These are phyloP conservation scores for Monilinia fructicola DNA, from an alignment of 2,329 filamentous ascomycete species.

Conservation along the genomic window DNA sequence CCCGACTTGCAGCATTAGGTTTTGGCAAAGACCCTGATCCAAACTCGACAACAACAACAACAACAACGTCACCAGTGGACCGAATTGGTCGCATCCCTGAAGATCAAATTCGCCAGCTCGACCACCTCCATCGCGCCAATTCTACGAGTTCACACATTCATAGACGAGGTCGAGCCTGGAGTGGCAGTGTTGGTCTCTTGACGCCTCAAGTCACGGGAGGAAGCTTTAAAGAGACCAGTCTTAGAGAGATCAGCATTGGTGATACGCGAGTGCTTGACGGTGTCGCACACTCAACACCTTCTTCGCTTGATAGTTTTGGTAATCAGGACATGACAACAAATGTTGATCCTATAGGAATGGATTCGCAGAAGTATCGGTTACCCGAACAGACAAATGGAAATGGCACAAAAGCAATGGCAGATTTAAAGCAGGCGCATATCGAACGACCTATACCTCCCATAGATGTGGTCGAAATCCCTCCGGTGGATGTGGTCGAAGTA, in stretches of 20 bases:
- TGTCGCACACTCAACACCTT: slow-evolving; percentile 32
- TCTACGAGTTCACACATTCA: slow-evolving; percentile 53
- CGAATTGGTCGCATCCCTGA: slow-evolving; percentile 69
- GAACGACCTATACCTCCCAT: slow-evolving; percentile 48
- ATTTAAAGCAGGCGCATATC: slow-evolving; percentile 58
- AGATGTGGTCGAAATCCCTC: slow-evolving; percentile 37
- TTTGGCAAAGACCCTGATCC: slow-evolving; percentile 48
- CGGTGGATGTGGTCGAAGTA: slow-evolving; percentile 41
- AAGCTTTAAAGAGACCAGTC: slow-evolving; percentile 28
- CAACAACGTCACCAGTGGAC: slow-evolving; percentile 39
- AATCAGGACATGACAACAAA: slow-evolving; percentile 36
- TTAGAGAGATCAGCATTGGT: slow-evolving; percentile 31
- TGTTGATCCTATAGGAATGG: slow-evolving; percentile 57
- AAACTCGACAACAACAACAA: slow-evolving; percentile 23
- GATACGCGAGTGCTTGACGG: slow-evolving; percentile 35
- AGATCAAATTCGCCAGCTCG: slow-evolving; percentile 67
- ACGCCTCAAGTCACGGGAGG: slow-evolving; percentile 38
- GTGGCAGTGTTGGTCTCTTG: slow-evolving; percentile 53
- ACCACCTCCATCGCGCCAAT: slow-evolving; percentile 62
- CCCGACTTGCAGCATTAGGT: slow-evolving; percentile 63
- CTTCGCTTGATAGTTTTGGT: slow-evolving; percentile 33
- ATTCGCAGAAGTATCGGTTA: slow-evolving; percentile 72
- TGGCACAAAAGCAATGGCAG: slow-evolving; percentile 61
- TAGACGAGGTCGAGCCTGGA: slow-evolving; percentile 71
- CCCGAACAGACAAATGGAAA: slow-evolving; percentile 69